These are phyloP conservation scores for Bromus sterilis DNA, from an alignment of 176 grass and related monocot genomes.

Conservation along the genomic window DNA sequence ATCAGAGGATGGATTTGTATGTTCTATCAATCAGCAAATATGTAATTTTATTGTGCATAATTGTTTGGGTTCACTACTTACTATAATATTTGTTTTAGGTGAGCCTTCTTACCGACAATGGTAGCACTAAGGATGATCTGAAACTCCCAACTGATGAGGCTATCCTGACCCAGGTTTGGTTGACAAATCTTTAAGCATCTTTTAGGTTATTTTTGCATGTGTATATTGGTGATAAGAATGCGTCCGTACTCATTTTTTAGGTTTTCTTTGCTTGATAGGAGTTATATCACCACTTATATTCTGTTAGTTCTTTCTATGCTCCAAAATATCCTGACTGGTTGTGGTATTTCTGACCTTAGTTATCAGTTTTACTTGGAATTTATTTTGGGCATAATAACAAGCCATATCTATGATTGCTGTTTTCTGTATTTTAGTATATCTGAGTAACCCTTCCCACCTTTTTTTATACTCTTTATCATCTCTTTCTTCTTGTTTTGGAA, in stretches of 20 bases:
- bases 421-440: neutral
- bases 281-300: neutral
- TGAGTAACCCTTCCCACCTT: neutral
- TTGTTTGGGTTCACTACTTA: neutral
- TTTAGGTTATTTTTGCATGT: neutral
- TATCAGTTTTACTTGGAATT: neutral
- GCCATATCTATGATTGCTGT: neutral
- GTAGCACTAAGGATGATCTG: conserved; percentile 88
- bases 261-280: neutral
- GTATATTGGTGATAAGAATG: neutral
- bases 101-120: conserved; percentile 79
- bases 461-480: neutral
- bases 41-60: neutral
- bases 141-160: conserved; percentile 79
- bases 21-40: neutral
- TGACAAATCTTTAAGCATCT: neutral
- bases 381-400: neutral
- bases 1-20: conserved; percentile 98
- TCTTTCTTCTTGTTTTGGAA: neutral
- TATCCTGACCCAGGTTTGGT: conserved; percentile 62
- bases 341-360: neutral
- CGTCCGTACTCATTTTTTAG: neutral
- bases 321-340: neutral
- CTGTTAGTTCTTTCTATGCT: neutral
- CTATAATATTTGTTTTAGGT: conserved; percentile 42